These are phyloP conservation scores for Penicillium glabrum DNA, from an alignment of 2,329 filamentous ascomycete species.

Conservation along the genomic window DNA sequence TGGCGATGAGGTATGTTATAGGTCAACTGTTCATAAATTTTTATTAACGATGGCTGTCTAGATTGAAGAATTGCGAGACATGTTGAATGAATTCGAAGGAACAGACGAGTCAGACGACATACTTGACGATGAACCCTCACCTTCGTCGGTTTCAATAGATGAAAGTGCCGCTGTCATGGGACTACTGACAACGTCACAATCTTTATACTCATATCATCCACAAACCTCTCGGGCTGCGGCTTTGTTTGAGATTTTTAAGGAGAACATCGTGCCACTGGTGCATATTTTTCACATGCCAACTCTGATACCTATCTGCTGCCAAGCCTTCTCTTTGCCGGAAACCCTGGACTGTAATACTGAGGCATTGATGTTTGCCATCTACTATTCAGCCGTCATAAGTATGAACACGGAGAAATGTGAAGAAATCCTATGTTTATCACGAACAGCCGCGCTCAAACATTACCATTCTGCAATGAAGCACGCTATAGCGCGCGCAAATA, in stretches of 20 bases:
- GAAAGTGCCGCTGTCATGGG: constrained; percentile 30
- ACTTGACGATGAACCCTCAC: constrained; percentile 31
- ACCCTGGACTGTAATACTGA: constrained; percentile 53
- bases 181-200: constrained; percentile 53
- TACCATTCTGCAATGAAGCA: constrained; percentile 62
- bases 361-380: constrained; percentile 58
- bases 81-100: constrained; percentile 48
- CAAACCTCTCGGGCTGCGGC: constrained; percentile 10
- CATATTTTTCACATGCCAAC: constrained; percentile 58
- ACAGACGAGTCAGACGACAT: constrained; percentile 50
- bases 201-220: constrained; percentile 55
- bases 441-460: constrained; percentile 45
- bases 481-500: constrained; percentile 58
- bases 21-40: fast-evolving
- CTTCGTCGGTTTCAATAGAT: constrained; percentile 51
- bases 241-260: constrained; percentile 16
- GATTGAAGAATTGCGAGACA: constrained; percentile 59
- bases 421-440: constrained; percentile 46
- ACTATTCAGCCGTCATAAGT: constrained; percentile 57
- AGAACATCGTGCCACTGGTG: constrained; percentile 52
- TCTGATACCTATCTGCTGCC: constrained; percentile 46
- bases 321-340: constrained; percentile 47
- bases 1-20: constrained; percentile 35
- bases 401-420: constrained; percentile 50
- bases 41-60: not conserved